Percentiles rank a stretch among this genome's conserved stretches.
Evolutionary conservation across 106 monocot genomes (phyloP).

Genomic region (Agapanthus africanus): DNA sequence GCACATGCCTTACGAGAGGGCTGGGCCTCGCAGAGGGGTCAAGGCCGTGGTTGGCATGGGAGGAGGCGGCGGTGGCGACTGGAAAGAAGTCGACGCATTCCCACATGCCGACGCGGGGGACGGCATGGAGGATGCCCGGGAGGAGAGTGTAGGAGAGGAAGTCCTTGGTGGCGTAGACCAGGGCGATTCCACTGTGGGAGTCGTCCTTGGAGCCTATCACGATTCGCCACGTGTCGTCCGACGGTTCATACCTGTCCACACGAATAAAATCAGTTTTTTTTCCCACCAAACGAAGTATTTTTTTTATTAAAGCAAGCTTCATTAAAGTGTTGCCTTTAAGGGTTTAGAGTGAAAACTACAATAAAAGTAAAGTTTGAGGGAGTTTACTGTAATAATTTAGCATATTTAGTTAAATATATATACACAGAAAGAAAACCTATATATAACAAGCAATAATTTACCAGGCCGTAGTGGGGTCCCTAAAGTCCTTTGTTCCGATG

Average conservation of each 20-base stretch:
- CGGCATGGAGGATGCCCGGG: constrained; percentile 38
- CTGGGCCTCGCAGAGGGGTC: constrained; percentile 24
- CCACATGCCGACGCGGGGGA: constrained; percentile 59
- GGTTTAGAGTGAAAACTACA: too few species aligned
- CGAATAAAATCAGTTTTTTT: too few species aligned
- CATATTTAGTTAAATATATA: too few species aligned
- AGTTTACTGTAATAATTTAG: too few species aligned
- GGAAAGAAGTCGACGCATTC: constrained; percentile 74
- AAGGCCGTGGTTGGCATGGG: constrained; percentile 1
- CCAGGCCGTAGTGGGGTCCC: constrained; percentile 44
- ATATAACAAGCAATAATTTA: too few species aligned
- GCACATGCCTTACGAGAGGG: constrained; percentile 32
- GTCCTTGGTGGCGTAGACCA: constrained; percentile 43
- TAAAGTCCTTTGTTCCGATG: constrained; percentile 23
- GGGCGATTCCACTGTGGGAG: constrained; percentile 28
- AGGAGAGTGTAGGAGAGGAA: constrained; percentile 37
- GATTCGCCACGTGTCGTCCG: constrained; percentile 20
- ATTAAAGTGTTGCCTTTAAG: too few species aligned
- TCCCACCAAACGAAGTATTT: too few species aligned
- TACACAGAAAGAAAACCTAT: too few species aligned
- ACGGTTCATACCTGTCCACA: too few species aligned
- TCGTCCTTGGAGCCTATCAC: constrained; percentile 42
- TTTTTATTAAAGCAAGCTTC: too few species aligned
- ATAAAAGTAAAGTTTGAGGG: too few species aligned
- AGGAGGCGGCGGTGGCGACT: constrained; percentile 7